A percentile compares a stretch with the other conserved stretches of the same genome.
Conservation (phyloP, 2,329 filamentous ascomycete species). For the Trichoderma pleuroti region DNA sequence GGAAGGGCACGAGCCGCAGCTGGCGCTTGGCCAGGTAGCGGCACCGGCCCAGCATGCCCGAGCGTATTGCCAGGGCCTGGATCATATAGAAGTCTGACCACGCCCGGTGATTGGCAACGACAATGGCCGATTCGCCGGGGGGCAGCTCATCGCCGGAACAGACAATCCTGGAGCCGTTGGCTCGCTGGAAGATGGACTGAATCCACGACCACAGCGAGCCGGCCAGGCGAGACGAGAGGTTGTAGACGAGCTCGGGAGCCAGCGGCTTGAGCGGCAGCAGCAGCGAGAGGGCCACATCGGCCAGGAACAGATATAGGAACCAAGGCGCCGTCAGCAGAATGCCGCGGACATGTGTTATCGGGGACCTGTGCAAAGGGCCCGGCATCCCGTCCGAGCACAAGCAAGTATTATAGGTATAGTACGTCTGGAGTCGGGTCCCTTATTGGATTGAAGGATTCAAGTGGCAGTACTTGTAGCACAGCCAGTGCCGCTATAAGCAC, state of each 20-base stretch:
- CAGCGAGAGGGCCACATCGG: constrained; percentile 49
- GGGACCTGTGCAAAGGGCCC: constrained; percentile 21
- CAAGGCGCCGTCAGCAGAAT: constrained; percentile 46
- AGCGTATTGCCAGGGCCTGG: constrained; percentile 51
- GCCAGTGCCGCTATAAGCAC: not conserved
- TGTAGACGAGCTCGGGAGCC: constrained; percentile 49
- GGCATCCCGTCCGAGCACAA: not conserved
- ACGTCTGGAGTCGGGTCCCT: not conserved
- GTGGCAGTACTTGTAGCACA: not conserved
- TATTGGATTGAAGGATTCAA: not conserved
- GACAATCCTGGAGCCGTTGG: constrained; percentile 52
- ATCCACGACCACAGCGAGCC: constrained; percentile 55
- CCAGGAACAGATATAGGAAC: constrained; percentile 49
- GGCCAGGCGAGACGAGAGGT: constrained; percentile 53
- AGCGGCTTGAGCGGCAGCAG: constrained; percentile 47
- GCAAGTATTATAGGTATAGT: not conserved
- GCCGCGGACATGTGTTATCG: constrained; percentile 41
- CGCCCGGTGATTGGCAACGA: constrained; percentile 57
- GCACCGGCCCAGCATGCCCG: constrained; percentile 58
- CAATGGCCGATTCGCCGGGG: constrained; percentile 54
- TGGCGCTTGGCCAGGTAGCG: constrained; percentile 62
- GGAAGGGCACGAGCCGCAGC: constrained; percentile 55
- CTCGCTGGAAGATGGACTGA: constrained; percentile 52
- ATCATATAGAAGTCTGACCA: constrained; percentile 65
- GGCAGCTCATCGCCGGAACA: constrained; percentile 52